Conservation (phyloP, 257 asterid genomes). For the Forsythia viridissima region DNA sequence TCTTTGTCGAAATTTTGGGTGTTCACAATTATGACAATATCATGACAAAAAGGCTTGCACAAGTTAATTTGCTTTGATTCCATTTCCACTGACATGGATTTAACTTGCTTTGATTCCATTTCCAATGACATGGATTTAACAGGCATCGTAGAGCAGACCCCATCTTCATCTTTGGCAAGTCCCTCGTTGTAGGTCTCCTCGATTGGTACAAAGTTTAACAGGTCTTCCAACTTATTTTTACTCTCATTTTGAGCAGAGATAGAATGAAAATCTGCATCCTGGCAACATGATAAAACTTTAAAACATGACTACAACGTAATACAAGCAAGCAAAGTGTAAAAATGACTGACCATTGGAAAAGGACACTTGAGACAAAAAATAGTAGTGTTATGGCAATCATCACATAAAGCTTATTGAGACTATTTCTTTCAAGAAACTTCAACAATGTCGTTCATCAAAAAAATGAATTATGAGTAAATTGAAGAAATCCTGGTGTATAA, state of each 20-base stretch:
- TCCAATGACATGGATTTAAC: slow-evolving; percentile 40
- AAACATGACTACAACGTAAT: slow-evolving; percentile 16
- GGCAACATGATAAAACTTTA: slow-evolving; percentile 30
- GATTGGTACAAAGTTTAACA: slow-evolving; percentile 51
- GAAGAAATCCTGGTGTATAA: slow-evolving; percentile 7
- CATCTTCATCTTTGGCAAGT: slow-evolving; percentile 41
- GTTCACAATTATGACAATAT: slow-evolving; percentile 69
- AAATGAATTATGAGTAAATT: not conserved
- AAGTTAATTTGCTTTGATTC: slow-evolving; percentile 47
- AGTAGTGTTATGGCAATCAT: slow-evolving; percentile 1
- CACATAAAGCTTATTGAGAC: slow-evolving; percentile 9
- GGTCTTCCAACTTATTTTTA: slow-evolving; percentile 51
- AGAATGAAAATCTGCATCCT: slow-evolving; percentile 48
- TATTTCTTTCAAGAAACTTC: slow-evolving; percentile 1
- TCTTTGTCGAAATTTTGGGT: slow-evolving; percentile 76
- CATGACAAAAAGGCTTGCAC: slow-evolving; percentile 43
- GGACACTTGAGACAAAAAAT: slow-evolving; percentile 19
- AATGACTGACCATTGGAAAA: slow-evolving; percentile 10
- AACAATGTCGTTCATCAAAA: not conserved
- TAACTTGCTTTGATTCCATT: slow-evolving; percentile 48
- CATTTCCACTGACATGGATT: slow-evolving; percentile 39
- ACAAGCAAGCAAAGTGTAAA: slow-evolving; percentile 15
- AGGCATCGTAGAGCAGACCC: slow-evolving; percentile 44
- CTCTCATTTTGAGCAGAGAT: slow-evolving; percentile 37
- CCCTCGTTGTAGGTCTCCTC: slow-evolving; percentile 42